These are phyloP conservation scores for Sphagnum magellanicum DNA, from an alignment of 228 moss, liverwort and hornwort genomes.

Conservation along the genomic window DNA sequence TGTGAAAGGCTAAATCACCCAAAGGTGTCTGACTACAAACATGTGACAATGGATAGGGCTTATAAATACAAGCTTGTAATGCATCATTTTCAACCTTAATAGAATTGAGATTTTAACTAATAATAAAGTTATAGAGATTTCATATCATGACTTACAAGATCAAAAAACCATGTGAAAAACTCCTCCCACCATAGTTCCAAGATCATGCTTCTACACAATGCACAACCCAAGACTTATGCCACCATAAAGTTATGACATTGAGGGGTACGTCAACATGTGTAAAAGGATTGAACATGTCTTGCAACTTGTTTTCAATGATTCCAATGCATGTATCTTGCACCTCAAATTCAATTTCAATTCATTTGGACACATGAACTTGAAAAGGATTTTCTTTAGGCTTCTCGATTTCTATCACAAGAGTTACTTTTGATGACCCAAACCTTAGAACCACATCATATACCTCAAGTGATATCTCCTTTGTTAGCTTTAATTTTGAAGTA, in stretches of 20 bases:
- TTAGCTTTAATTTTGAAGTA: conserved; percentile 22
- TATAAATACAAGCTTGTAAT: neutral
- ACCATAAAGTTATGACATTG: conserved; percentile 52
- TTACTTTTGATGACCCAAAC: conserved; percentile 7
- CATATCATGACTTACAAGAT: no score
- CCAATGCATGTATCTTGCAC: conserved; percentile 62
- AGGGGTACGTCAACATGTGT: conserved; percentile 47
- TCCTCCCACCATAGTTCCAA: neutral
- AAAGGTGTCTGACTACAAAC: neutral
- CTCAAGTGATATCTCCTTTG: conserved; percentile 15
- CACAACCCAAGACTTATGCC: conserved; percentile 61
- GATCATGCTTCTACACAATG: conserved; percentile 46
- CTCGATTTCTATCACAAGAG: neutral
- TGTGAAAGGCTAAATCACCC: neutral
- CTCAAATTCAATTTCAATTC: conserved; percentile 30
- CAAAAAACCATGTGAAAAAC: no score
- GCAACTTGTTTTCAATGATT: conserved; percentile 35
- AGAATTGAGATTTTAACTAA: no score
- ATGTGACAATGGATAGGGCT: neutral
- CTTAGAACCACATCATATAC: neutral
- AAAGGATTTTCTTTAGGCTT: neutral
- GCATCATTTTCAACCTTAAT: neutral
- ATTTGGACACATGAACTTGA: neutral
- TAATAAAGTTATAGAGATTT: no score
- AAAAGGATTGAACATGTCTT: conserved; percentile 56